Evolutionary conservation across 139 green algal genomes (phyloP), one percentile per base, ranked within the genome.

Genomic region (Chlamydomonas urium): DNA sequence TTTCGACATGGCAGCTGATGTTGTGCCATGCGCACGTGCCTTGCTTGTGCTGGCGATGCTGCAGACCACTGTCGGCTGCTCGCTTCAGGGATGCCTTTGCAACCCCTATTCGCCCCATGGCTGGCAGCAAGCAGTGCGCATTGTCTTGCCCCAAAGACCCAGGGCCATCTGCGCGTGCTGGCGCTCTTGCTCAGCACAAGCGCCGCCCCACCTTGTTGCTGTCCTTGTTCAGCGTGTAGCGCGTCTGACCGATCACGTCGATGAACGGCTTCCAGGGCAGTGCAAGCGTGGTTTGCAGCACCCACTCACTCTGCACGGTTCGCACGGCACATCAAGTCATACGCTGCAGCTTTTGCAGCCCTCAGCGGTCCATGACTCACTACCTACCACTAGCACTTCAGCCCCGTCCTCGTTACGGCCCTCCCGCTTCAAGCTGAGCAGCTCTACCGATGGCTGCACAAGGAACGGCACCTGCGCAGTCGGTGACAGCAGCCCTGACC

Each of bases 221-320:
- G 4, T 79, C 66, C 28, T 26, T 31, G 35, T 89, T 85, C 8
- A 89, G 65, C 0, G 73, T 74, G 63, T 89, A 90, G 2, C 81
- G 72, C 28, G 85, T 90, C 24, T 65, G 34, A 38, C 85, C 42
- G 61, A 72, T 6, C n/a, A 91, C 67, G 42, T 74, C 47, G 19
- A 91, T 72, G 10, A 77, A 79, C 0, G 86, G 86, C 47, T 69
- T 60, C 86, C 86, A 91, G 2, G 86, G 86, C 47, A 91, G 72
- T 34, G 47, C 61, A 36, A 91, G 45, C 1, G 29, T 69, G 6
- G 78, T 87, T 0, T 65, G 74, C 10, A 90, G 75, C 33, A 67
- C 61, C 83, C 83, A 89, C 48, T 86, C 74, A 1, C 77, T 72
- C 47, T 60, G 47, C 79, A 66, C 24, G n/a, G n/a, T n/a, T n/a